Evolutionary conservation across 768 basidiomycete genomes (phyloP).

Genomic region (Amanita molliuscula): DNA sequence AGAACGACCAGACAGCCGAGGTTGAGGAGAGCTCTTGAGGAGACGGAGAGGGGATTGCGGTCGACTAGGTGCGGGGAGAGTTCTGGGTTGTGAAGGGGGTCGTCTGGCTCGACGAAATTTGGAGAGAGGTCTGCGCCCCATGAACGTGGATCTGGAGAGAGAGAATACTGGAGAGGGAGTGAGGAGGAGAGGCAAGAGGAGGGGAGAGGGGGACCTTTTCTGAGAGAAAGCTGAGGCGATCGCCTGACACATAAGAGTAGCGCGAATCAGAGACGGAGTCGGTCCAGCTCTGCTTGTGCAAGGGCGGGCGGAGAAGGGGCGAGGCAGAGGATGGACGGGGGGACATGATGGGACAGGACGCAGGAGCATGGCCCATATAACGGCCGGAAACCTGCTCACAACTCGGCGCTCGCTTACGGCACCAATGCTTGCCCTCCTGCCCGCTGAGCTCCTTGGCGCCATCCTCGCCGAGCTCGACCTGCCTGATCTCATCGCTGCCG

Average conservation of each 20-base stretch:
- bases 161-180: constrained; percentile 36
- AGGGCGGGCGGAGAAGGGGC: constrained; percentile 22
- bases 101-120: constrained; percentile 53
- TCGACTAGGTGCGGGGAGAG: constrained; percentile 17
- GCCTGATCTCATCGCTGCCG: constrained; percentile 42
- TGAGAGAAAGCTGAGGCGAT: constrained; percentile 31
- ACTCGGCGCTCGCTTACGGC: background rate
- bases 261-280: constrained; percentile 21
- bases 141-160: constrained; percentile 52
- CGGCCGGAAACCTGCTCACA: background rate
- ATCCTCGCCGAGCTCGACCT: constrained; percentile 64
- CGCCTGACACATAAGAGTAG: constrained; percentile 32
- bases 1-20: constrained; percentile 59
- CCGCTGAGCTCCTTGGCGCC: constrained; percentile 70
- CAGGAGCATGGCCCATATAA: background rate
- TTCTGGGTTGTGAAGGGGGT: constrained; percentile 64
- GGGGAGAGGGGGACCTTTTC: constrained; percentile 26
- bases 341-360: constrained; percentile 17
- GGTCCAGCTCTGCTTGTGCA: constrained; percentile 32
- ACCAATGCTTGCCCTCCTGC: constrained; percentile 13
- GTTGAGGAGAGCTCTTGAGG: constrained; percentile 58
- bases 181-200: background rate
- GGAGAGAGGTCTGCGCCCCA: constrained; percentile 57
- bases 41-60: constrained; percentile 33
- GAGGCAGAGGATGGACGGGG: constrained; percentile 19